Percentiles rank a stretch among this genome's conserved stretches.
phyloP scores from a whole-genome alignment of 1,139 yeast species.

The Oligophagozyma castellii region DNA sequence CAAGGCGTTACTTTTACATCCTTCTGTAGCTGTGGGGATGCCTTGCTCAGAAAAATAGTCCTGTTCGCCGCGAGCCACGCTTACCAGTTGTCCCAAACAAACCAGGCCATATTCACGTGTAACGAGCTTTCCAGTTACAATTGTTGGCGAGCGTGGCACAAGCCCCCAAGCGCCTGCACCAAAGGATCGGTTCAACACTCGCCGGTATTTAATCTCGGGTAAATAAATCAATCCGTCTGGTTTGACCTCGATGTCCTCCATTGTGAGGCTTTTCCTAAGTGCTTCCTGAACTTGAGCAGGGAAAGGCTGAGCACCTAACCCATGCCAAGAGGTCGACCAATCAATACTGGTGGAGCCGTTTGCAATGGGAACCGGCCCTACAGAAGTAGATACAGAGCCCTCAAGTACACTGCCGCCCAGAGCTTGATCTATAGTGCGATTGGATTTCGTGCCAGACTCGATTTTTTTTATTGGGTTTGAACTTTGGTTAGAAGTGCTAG shows the following conservation, averaged over 20 bases:
- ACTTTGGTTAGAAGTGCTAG: too few relatives aligned
- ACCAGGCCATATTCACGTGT: conserved; percentile 85
- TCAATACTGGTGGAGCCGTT: conserved; percentile 21
- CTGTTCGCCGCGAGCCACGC: conserved; percentile 93
- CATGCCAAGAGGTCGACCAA: conserved; percentile 73
- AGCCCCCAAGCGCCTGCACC: conserved; percentile 99
- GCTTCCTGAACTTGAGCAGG: conserved; percentile 43
- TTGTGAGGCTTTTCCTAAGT: conserved; percentile 44
- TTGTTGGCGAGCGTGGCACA: conserved; percentile 82
- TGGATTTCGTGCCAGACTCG: conserved; percentile 2
- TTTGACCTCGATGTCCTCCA: conserved; percentile 75
- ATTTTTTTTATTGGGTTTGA: not conserved
- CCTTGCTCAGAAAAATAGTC: conserved; percentile 80
- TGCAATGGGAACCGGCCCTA: too few relatives aligned
- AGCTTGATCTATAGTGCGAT: not conserved
- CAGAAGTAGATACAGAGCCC: not conserved
- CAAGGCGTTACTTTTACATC: conserved; percentile 90
- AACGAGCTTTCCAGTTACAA: conserved; percentile 47
- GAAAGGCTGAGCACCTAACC: conserved; percentile 70
- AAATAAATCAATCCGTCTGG: conserved; percentile 88
- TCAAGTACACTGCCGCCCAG: conserved; percentile 1
- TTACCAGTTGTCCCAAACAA: conserved; percentile 77
- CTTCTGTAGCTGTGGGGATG: conserved; percentile 92
- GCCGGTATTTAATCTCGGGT: conserved; percentile 89
- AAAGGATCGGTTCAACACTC: conserved; percentile 77